Evolutionary conservation across 2,329 filamentous ascomycete genomes (phyloP).

Genomic region (Stachybotrys chlorohalonatus): DNA sequence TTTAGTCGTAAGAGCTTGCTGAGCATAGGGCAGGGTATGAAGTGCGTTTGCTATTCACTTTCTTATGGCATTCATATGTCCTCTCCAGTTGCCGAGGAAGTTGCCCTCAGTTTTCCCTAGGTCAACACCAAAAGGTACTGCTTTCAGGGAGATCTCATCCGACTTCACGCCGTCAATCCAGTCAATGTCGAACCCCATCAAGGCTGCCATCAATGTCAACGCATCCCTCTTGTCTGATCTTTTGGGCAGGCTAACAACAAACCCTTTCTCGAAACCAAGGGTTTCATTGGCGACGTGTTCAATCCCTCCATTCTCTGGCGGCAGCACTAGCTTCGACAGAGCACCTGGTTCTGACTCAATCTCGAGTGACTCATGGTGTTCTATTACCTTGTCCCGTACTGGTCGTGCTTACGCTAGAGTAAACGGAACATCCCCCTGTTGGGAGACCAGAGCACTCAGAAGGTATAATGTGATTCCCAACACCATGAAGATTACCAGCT

Average conservation of each 20-base stretch:
- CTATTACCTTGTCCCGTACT: not conserved
- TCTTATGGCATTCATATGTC: slow-evolving; percentile 26
- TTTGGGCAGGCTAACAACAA: slow-evolving; percentile 39
- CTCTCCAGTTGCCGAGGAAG: slow-evolving; percentile 32
- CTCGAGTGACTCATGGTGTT: not conserved
- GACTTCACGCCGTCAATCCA: slow-evolving; percentile 37
- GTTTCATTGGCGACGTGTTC: slow-evolving; percentile 7
- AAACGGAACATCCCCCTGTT: not conserved
- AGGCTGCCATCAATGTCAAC: slow-evolving; percentile 34
- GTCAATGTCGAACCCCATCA: slow-evolving; percentile 33
- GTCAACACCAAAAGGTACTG: slow-evolving; percentile 19
- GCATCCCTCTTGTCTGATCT: slow-evolving; percentile 41
- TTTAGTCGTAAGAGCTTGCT: not conserved
- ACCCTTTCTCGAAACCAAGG: slow-evolving; percentile 35
- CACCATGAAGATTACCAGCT: not conserved
- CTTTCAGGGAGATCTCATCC: slow-evolving; percentile 24
- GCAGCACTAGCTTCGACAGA: not conserved
- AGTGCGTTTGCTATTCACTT: slow-evolving; percentile 10
- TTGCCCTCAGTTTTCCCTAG: slow-evolving; percentile 15
- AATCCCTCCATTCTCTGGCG: slow-evolving; percentile 1
- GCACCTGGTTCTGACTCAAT: not conserved
- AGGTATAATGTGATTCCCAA: not conserved
- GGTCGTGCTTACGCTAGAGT: not conserved
- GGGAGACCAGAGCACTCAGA: not conserved
- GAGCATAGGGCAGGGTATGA: not conserved